A percentile compares a stretch with the other conserved stretches of the same genome.
Evolutionary conservation across 177 flowering plant species (phyloP).

Genomic region (Telopea speciosissima): DNA sequence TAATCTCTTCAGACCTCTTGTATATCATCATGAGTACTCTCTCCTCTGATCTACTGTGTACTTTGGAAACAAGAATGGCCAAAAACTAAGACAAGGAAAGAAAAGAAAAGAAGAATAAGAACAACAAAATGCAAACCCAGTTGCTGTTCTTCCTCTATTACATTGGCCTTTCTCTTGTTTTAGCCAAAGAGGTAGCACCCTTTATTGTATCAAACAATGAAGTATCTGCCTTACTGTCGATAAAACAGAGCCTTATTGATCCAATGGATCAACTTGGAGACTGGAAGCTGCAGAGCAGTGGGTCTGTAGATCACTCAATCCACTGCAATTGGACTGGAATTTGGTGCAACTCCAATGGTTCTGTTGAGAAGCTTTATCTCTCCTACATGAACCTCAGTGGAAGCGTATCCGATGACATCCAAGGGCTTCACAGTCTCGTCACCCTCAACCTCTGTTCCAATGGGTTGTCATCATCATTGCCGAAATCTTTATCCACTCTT

Average conservation of each 20-base stretch:
- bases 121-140: conserved; percentile 19
- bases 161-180: conserved; percentile 19
- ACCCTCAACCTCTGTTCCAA: conserved; percentile 64
- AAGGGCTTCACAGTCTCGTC: conserved; percentile 32
- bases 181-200: conserved; percentile 11
- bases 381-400: conserved; percentile 80
- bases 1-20: conserved; percentile 11
- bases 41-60: neutral
- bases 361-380: conserved; percentile 62
- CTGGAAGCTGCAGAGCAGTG: conserved; percentile 43
- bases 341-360: conserved; percentile 48
- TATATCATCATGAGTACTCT: conserved; percentile 4
- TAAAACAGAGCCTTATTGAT: conserved; percentile 58
- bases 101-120: conserved; percentile 2
- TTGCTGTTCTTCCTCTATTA: conserved; percentile 28
- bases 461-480: conserved; percentile 48
- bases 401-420: conserved; percentile 46
- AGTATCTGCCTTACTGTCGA: conserved; percentile 35
- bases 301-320: conserved; percentile 1
- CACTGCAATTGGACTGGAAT: conserved; percentile 92
- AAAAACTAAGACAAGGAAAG: conserved; percentile 9
- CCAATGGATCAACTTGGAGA: conserved; percentile 46
- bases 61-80: conserved; percentile 15
- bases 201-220: conserved; percentile 26
- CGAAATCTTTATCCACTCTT: conserved; percentile 46